These are phyloP conservation scores for Orbilia javanica DNA, from an alignment of 2,329 filamentous ascomycete genomes.

Conservation along the genomic window DNA sequence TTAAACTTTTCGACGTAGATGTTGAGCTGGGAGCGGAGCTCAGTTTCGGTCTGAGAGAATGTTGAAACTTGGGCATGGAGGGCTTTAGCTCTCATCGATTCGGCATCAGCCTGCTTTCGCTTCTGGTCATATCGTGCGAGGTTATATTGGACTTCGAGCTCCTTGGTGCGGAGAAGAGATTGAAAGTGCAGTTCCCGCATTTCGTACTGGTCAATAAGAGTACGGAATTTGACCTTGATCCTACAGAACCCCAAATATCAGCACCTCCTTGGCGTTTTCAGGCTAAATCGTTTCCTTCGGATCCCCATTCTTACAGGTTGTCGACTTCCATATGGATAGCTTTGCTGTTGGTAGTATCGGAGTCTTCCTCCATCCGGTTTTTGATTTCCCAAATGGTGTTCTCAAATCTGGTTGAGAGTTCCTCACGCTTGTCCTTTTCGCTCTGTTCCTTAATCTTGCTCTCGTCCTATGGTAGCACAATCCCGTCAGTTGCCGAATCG, in stretches of 20 bases:
- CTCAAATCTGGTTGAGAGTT: conserved; percentile 63
- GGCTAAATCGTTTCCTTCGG: neutral
- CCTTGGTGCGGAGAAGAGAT: conserved; percentile 90
- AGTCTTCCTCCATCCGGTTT: conserved; percentile 74
- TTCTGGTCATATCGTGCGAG: conserved; percentile 89
- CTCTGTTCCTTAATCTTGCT: conserved; percentile 90
- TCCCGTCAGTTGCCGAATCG: conserved; percentile 1
- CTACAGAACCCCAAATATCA: conserved; percentile 67
- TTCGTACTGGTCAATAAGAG: conserved; percentile 96
- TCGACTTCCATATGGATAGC: conserved; percentile 88
- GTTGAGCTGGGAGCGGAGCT: conserved; percentile 93
- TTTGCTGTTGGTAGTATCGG: conserved; percentile 83
- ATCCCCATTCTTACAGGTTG: conserved; percentile 75
- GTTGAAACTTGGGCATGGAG: conserved; percentile 92
- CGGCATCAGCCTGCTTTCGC: conserved; percentile 86
- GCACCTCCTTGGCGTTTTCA: neutral
- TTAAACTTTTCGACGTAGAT: conserved; percentile 99
- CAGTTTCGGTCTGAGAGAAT: conserved; percentile 94
- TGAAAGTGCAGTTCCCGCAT: conserved; percentile 94
- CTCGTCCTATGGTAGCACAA: conserved; percentile 74
- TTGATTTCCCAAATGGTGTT: conserved; percentile 62
- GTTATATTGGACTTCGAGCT: conserved; percentile 93
- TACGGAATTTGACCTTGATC: conserved; percentile 89
- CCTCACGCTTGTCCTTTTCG: conserved; percentile 81
- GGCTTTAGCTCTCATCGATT: conserved; percentile 82